Base-by-base conservation (phyloP, 306 rosid species). In the Quercus ilex region DNA sequence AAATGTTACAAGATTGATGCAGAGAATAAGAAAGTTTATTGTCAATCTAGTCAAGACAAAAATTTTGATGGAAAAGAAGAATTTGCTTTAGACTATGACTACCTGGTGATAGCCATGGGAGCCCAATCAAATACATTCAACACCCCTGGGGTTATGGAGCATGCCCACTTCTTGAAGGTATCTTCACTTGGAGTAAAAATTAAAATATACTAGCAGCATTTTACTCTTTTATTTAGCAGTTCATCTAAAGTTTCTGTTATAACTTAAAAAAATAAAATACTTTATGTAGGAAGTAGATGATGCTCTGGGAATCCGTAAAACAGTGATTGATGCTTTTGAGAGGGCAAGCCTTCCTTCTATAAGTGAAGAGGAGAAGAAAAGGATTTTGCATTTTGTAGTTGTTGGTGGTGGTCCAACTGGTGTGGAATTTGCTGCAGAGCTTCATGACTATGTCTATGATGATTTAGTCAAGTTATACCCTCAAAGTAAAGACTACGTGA, bases 331-430 rank as follows among this genome's bases (percentile, higher is more conserved):
- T 77, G 91, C 97, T 85, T 95, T 95, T 56, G 99, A 95, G 75
- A 89, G 87, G 83, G 99, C 99, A 19, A 89, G 94, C 80, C 74
- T 95, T 78, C 98, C 98, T 11, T 84, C 80, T 28, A 38, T 93
- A 26, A 89, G 89, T 79, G 96, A 89, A 77, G 99, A 90, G 73
- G 99, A 95, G 81, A 91, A 78, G 88, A 88, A 89, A 85, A 89
- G 94, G 79, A 89, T 95, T 87, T 97, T 95, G 80, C 98, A 93
- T 82, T 96, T 96, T 83, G 99, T 98, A 73, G 71, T 96, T 72
- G 96, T 93, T 75, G 98, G 99, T 57, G 98, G 99, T 77, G 99
- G 99, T 68, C 99, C 99, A 55, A 91, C 99, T 28, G 99, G 98
- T 57, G 99, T 93, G 75, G 99, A 96, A 85, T 96, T 96, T 81